phyloP scores from a whole-genome alignment of 345 rosid genomes.

The Brassica juncea region DNA sequence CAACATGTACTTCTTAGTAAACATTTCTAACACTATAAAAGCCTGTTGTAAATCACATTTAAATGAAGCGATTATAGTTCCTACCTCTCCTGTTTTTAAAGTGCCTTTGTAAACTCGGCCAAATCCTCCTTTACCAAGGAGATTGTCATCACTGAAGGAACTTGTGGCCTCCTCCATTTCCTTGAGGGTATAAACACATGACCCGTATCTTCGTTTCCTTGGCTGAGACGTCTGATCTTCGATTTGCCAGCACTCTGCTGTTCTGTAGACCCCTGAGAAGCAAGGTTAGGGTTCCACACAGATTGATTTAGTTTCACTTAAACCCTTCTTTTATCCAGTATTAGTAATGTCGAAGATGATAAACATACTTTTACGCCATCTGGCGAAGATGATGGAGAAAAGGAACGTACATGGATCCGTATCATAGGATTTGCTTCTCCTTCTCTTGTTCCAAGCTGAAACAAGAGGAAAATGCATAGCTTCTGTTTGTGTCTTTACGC shows the following conservation, averaged over 20 bases:
- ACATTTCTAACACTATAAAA: slow-evolving; percentile 20
- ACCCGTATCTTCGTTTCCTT: slow-evolving; percentile 55
- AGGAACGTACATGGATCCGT: slow-evolving; percentile 77
- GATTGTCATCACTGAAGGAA: slow-evolving; percentile 67
- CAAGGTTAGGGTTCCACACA: slow-evolving; percentile 21
- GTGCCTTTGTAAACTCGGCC: slow-evolving; percentile 85
- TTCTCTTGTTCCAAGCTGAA: slow-evolving; percentile 91
- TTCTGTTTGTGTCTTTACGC: slow-evolving; percentile 5
- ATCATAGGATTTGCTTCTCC: slow-evolving; percentile 86
- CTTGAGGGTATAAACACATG: slow-evolving; percentile 80
- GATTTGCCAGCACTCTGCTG: slow-evolving; percentile 68
- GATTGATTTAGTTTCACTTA: slow-evolving; percentile 31
- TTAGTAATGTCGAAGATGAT: neutral
- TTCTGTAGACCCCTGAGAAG: slow-evolving; percentile 73
- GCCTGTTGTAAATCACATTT: slow-evolving; percentile 34
- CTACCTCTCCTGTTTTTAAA: slow-evolving; percentile 86
- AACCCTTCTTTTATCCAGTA: neutral
- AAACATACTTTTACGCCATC: slow-evolving; percentile 36
- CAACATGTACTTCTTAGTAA: neutral
- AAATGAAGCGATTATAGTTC: slow-evolving; percentile 27
- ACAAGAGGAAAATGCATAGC: slow-evolving; percentile 84
- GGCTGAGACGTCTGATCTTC: slow-evolving; percentile 56
- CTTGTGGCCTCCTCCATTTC: slow-evolving; percentile 90
- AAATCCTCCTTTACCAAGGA: slow-evolving; percentile 89
- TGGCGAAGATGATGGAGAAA: slow-evolving; percentile 45